Evolutionary conservation across 2,329 filamentous ascomycete species (phyloP).

Genomic region (Nemania bipapillata): DNA sequence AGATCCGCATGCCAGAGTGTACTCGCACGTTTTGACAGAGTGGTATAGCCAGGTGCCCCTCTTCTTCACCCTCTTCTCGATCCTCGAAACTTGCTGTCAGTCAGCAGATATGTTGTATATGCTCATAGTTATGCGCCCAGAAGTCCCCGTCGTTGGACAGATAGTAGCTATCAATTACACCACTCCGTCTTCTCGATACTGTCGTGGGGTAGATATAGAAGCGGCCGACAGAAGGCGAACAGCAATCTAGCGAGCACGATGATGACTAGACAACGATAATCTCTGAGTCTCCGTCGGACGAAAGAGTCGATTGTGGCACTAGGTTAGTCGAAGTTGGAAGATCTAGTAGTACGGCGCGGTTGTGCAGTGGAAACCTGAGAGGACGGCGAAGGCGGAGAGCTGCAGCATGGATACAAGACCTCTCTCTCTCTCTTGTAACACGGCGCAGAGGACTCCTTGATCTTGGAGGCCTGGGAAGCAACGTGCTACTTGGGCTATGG

Average conservation of each 20-base stretch:
- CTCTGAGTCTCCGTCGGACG: constrained; percentile 60
- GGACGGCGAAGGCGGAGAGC: constrained; percentile 57
- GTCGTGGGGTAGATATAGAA: constrained; percentile 40
- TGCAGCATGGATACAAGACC: constrained; percentile 57
- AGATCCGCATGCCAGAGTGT: constrained; percentile 43
- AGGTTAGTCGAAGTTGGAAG: constrained; percentile 58
- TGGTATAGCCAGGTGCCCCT: constrained; percentile 24
- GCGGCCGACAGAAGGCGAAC: constrained; percentile 34
- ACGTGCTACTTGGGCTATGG: constrained; percentile 47
- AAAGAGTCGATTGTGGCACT: constrained; percentile 65
- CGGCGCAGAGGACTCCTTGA: constrained; percentile 46
- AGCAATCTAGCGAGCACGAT: constrained; percentile 40
- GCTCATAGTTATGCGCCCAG: constrained; percentile 23
- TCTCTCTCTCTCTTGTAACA: constrained; percentile 49
- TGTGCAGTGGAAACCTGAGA: constrained; percentile 57
- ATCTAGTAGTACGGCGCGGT: constrained; percentile 62
- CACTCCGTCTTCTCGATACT: constrained; percentile 26
- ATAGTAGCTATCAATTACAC: constrained; percentile 36
- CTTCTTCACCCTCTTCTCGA: constrained; percentile 28
- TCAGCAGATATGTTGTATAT: constrained; percentile 33
- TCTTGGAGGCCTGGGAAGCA: constrained; percentile 47
- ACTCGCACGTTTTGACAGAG: constrained; percentile 38
- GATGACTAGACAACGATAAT: constrained; percentile 45
- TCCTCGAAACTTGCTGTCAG: constrained; percentile 34
- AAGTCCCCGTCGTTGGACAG: constrained; percentile 28